Conservation (phyloP, 345 rosid species). For the Syzygium grande region DNA sequence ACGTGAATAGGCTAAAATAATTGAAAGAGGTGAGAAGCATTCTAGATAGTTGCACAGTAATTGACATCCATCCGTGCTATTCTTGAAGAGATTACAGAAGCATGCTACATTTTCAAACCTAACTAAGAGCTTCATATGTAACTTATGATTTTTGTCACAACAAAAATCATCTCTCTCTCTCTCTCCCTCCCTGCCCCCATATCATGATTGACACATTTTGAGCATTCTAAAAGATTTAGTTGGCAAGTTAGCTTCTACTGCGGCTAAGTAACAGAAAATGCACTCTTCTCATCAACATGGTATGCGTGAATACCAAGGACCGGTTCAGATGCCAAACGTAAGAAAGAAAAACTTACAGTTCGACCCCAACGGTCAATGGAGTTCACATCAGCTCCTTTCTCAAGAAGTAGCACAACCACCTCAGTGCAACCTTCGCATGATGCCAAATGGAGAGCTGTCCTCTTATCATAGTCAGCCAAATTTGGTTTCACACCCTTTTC, state of each 20-base stretch:
- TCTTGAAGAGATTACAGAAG: neutral
- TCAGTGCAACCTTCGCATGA: slow-evolving; percentile 50
- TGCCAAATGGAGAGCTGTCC: slow-evolving; percentile 67
- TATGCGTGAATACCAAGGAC: neutral
- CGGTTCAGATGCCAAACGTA: neutral
- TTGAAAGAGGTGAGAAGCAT: neutral
- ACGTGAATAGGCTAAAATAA: neutral
- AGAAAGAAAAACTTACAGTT: slow-evolving; percentile 33
- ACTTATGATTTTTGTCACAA: neutral
- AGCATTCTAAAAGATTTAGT: no score
- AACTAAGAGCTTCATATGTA: neutral
- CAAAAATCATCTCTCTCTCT: neutral
- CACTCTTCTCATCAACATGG: neutral
- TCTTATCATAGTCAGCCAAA: slow-evolving; percentile 47
- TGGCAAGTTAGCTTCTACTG: neutral
- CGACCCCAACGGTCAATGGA: slow-evolving; percentile 59
- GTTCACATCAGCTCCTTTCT: slow-evolving; percentile 52
- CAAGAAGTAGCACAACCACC: slow-evolving; percentile 43
- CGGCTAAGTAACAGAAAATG: neutral
- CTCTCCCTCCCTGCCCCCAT: no score
- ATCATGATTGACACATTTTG: no score
- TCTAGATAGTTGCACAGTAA: neutral
- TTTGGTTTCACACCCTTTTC: slow-evolving; percentile 41
- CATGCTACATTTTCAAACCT: neutral
- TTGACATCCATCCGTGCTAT: neutral